Base-by-base conservation (phyloP, 192 early-diverging fungal species). In the Pilaira anomala region DNA sequence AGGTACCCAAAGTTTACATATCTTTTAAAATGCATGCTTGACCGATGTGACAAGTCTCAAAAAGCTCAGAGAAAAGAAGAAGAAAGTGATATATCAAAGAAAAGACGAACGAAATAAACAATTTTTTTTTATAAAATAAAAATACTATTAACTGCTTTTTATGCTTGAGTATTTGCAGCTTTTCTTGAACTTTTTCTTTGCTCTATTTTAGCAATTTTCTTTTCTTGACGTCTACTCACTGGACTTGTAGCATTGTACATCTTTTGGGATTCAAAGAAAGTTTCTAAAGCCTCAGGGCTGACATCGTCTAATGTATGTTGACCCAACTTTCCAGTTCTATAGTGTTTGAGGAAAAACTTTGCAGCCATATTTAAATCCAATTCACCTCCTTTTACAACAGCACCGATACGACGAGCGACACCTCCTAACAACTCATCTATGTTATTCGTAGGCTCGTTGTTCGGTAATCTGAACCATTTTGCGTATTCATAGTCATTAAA, bases 261-360 rank as follows among this genome's bases (percentile, higher is more conserved):
- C 14, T 59, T 67, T 19, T 63, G 67, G 21, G 63, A 24, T 9
- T 65, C 65, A 60, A 88, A 81, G 62, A 79, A 85, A 1, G 49
- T 44, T n/a, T 83, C 76, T 3, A 91, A 54, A 6, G 76, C 60
- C 2, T 73, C 68, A 5, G 65, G 65, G 3, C 76, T 77, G 14
- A 93, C 60, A 45, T 95, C 91, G 67, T 98, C 96, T 79, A 97
- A 74, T 2, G 91, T 94, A 48, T 88, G 71, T 5, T 62, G 76
- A 0, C 96, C 96, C 41, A 95, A 78, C 63, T 79, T 84, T 19
- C 96, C 96, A 19, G 85, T 67, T n/a, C 94, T 87, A 80, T 87
- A 98, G 41, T 87, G 75, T 30, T 86, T 80, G 8, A 96, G 53
- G 73, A 95, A 84, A 56, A 84, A 86, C 28, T 80, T 79, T 0